A percentile compares a stretch with the other conserved stretches of the same genome.
phyloP scores from a whole-genome alignment of 2,329 filamentous ascomycete species.

The Beauveria brongniartii region DNA sequence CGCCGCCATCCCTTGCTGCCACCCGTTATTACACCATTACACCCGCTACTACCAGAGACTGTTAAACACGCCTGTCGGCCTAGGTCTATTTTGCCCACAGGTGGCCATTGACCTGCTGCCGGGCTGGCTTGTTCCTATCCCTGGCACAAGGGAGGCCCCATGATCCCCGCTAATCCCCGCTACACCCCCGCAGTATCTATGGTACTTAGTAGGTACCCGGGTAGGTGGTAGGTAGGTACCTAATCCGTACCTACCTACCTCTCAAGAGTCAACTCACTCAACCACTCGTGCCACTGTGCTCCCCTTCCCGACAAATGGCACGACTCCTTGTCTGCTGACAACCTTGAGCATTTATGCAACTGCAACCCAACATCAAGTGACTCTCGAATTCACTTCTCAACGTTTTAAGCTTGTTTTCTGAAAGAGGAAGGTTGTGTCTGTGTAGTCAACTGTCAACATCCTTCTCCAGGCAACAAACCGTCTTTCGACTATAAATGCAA shows the following conservation, averaged over 20 bases:
- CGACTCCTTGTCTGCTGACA: slow-evolving; percentile 5
- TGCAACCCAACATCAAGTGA: slow-evolving; percentile 12
- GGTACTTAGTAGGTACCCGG: too few relatives aligned
- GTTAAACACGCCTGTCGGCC: too few relatives aligned
- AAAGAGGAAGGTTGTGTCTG: neutral
- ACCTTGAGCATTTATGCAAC: neutral
- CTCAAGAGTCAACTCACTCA: neutral
- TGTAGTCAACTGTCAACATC: neutral
- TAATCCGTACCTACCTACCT: too few relatives aligned
- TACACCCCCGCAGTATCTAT: neutral
- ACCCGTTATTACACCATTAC: too few relatives aligned
- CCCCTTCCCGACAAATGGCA: neutral
- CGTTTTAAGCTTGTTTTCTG: neutral
- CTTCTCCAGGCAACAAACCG: neutral
- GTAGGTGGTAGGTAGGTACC: neutral
- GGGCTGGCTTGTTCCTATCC: too few relatives aligned
- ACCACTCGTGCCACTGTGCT: neutral
- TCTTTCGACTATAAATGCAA: neutral
- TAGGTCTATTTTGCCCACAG: too few relatives aligned
- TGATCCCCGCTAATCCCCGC: neutral
- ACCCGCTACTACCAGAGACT: too few relatives aligned
- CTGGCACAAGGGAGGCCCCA: neutral
- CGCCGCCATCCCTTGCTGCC: too few relatives aligned
- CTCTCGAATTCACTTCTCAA: neutral
- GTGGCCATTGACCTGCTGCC: too few relatives aligned